Conservation (phyloP, 2,329 filamentous ascomycete species). For the Penicillium sp. region DNA sequence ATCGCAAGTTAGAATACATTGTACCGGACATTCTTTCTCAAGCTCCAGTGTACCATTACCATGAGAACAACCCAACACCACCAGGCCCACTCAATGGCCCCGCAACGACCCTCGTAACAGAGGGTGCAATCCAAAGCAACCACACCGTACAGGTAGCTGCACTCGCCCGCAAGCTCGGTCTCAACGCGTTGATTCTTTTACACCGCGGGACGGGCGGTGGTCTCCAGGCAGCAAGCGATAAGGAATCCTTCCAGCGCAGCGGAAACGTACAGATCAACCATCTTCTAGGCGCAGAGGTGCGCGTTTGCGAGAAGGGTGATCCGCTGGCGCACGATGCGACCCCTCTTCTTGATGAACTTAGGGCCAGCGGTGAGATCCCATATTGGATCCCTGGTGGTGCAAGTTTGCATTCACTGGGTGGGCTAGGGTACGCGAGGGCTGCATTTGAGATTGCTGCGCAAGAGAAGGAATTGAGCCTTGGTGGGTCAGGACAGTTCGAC, state of each 20-base stretch:
- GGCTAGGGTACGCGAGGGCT: constrained; percentile 36
- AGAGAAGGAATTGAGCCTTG: constrained; percentile 21
- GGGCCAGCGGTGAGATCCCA: constrained; percentile 18
- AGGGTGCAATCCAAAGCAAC: constrained; percentile 41
- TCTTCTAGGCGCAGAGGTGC: constrained; percentile 42
- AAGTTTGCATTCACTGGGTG: constrained; percentile 36
- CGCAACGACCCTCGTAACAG: constrained; percentile 37
- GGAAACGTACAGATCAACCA: constrained; percentile 34
- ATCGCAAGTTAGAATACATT: constrained; percentile 42
- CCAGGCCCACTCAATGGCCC: constrained; percentile 6
- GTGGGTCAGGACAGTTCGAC: constrained; percentile 30
- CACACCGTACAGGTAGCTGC: constrained; percentile 39
- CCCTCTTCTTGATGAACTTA: constrained; percentile 27
- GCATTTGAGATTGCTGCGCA: constrained; percentile 36
- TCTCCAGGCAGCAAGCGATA: constrained; percentile 17
- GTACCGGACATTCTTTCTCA: constrained; percentile 35
- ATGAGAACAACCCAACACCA: constrained; percentile 17
- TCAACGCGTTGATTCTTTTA: constrained; percentile 29
- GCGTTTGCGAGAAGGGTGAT: constrained; percentile 62
- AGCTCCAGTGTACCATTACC: constrained; percentile 14
- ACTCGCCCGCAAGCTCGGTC: constrained; percentile 30
- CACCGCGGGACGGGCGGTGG: constrained; percentile 33
- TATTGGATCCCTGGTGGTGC: constrained; percentile 42
- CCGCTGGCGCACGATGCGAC: constrained; percentile 20
- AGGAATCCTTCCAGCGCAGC: constrained; percentile 20